phyloP scores from a whole-genome alignment of 2,329 filamentous ascomycete genomes.

The Albifimbria verrucaria region DNA sequence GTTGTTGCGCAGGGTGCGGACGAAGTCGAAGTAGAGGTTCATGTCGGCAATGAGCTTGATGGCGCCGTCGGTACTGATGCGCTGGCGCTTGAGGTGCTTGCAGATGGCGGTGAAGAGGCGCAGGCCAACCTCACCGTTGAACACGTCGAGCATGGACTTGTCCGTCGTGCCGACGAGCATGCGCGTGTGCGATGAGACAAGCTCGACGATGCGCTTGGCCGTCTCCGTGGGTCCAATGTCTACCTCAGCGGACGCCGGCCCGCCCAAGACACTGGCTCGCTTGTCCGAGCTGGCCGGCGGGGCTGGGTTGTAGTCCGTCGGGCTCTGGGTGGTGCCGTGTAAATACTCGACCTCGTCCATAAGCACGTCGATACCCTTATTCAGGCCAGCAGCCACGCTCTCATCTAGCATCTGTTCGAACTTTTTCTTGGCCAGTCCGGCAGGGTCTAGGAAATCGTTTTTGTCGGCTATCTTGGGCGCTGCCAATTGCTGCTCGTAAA shows the following conservation, averaged over 20 bases:
- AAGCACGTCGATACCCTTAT: conserved; percentile 95
- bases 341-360: conserved; percentile 99
- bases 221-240: conserved; percentile 71
- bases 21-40: conserved; percentile 87
- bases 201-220: conserved; percentile 74
- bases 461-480: conserved; percentile 79
- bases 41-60: conserved; percentile 95
- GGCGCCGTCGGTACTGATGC: conserved; percentile 83
- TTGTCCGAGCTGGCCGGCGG: conserved; percentile 19
- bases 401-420: conserved; percentile 99
- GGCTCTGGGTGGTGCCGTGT: conserved; percentile 79
- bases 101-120: conserved; percentile 88
- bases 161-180: conserved; percentile 96
- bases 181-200: conserved; percentile 82
- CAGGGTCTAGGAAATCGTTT: conserved; percentile 91
- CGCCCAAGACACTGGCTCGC: conserved; percentile 25
- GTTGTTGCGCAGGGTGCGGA: conserved; percentile 75
- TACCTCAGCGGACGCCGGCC: conserved; percentile 18
- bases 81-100: conserved; percentile 96
- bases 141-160: conserved; percentile 97
- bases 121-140: conserved; percentile 95
- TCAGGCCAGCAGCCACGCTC: conserved; percentile 88
- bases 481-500: conserved; percentile 93
- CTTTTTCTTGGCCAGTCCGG: conserved; percentile 92
- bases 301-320: conserved; percentile 85